phyloP scores from a whole-genome alignment of 768 basidiomycete species.

The Xerocomellus chrysenteron region DNA sequence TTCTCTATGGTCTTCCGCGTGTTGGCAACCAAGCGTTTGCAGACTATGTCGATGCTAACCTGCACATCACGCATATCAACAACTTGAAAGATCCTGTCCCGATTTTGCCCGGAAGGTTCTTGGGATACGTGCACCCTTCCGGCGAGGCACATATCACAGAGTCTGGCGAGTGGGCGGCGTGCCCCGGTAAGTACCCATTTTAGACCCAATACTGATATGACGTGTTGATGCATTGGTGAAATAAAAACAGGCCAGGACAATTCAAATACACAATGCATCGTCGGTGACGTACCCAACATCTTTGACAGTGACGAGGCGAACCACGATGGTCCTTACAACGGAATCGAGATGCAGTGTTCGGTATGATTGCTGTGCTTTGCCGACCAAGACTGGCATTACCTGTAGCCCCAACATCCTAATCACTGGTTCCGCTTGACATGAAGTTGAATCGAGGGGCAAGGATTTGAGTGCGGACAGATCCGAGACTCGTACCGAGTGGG shows the following conservation, averaged over 20 bases:
- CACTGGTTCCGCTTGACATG: neutral
- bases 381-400: neutral
- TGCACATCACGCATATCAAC: constrained; percentile 50
- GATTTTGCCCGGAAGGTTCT: constrained; percentile 29
- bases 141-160: constrained; percentile 46
- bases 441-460: neutral
- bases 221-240: neutral
- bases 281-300: constrained; percentile 37
- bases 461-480: no score
- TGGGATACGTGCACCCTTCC: constrained; percentile 39
- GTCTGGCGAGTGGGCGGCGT: constrained; percentile 48
- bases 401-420: neutral
- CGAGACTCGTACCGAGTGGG: no score
- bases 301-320: constrained; percentile 39
- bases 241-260: constrained; percentile 56
- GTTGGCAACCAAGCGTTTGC: constrained; percentile 61
- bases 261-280: constrained; percentile 33
- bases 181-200: constrained; percentile 39
- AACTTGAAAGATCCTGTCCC: constrained; percentile 45
- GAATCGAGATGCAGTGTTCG: constrained; percentile 18
- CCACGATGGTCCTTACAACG: constrained; percentile 43
- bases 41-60: constrained; percentile 47
- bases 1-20: constrained; percentile 37
- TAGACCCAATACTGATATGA: neutral
- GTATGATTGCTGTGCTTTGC: neutral